phyloP scores from a whole-genome alignment of 192 early-diverging fungal species.

The Irineochytrium annulatum region DNA sequence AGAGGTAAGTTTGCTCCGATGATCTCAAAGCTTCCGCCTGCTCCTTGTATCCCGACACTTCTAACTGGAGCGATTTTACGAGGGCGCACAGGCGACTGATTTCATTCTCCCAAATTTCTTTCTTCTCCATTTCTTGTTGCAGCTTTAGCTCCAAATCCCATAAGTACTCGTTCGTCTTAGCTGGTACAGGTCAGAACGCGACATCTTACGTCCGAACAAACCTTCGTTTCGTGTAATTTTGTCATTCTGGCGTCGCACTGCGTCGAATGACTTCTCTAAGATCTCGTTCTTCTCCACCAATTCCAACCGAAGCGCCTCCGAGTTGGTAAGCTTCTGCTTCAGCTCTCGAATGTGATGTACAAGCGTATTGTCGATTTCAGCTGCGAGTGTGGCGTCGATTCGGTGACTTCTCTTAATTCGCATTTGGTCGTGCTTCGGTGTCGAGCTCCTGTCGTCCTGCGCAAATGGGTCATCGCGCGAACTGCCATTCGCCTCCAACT shows the following conservation, averaged over 20 bases:
- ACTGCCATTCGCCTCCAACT: too few species aligned
- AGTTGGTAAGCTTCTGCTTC: slow-evolving; percentile 14
- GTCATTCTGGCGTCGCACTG: slow-evolving; percentile 16
- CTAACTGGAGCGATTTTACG: slow-evolving; percentile 11
- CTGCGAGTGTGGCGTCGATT: slow-evolving; percentile 23
- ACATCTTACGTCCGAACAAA: slow-evolving; percentile 12
- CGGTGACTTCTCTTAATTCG: too few species aligned
- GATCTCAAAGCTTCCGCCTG: slow-evolving; percentile 22
- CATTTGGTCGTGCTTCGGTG: too few species aligned
- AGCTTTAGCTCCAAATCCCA: slow-evolving; percentile 34
- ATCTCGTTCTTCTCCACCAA: slow-evolving; percentile 14
- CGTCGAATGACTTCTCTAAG: slow-evolving; percentile 23
- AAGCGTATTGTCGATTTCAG: slow-evolving; percentile 28
- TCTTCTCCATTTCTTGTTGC: slow-evolving; percentile 20
- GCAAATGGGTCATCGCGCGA: too few species aligned
- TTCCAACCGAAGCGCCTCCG: slow-evolving; percentile 15
- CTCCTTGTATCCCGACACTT: slow-evolving; percentile 8
- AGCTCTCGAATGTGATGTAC: slow-evolving; percentile 23
- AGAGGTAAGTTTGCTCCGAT: not conserved
- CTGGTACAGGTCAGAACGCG: not conserved
- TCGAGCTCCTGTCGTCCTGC: too few species aligned
- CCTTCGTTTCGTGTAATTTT: slow-evolving; percentile 3
- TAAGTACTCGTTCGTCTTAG: slow-evolving; percentile 24
- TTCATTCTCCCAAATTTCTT: slow-evolving; percentile 16
- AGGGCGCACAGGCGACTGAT: not conserved